Evolutionary conservation across 352 stramenopile genomes (phyloP).

Genomic region (Phytophthora chlamydospora): DNA sequence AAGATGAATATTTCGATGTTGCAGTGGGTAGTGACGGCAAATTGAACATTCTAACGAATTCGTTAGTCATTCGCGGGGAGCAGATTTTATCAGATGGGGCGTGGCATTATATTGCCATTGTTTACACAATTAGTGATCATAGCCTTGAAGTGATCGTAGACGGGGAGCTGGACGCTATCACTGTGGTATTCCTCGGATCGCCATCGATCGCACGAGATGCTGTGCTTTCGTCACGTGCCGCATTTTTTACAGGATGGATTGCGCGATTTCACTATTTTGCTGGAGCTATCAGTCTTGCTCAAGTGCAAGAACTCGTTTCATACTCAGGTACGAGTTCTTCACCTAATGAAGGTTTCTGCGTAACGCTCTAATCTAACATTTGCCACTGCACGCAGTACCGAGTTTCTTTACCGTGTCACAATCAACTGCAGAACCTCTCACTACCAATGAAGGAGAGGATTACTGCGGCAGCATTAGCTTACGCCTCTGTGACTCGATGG

Average conservation of each 20-base stretch:
- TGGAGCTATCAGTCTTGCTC: conserved; percentile 34
- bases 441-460: conserved; percentile 5
- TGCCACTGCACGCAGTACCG: conserved; percentile 12
- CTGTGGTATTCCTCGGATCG: not conserved
- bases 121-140: conserved; percentile 21
- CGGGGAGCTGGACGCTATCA: conserved; percentile 12
- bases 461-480: conserved; percentile 36
- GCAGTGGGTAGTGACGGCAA: conserved; percentile 18
- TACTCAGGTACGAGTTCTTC: conserved; percentile 45
- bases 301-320: conserved; percentile 44
- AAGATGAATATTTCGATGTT: conserved; percentile 21
- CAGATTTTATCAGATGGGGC: conserved; percentile 11
- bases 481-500: conserved; percentile 46
- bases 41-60: conserved; percentile 9
- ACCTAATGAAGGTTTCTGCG: not conserved
- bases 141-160: conserved; percentile 24
- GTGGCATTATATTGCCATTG: conserved; percentile 32
- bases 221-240: conserved; percentile 27
- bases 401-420: conserved; percentile 18
- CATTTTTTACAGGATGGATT: conserved; percentile 53
- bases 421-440: not conserved
- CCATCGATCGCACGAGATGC: conserved; percentile 21
- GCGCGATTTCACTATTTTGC: conserved; percentile 52
- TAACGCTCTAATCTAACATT: not conserved
- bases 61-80: not conserved